These are phyloP conservation scores for Fraxinus xanthoxyloides DNA, from an alignment of 305 asterid species.

Conservation along the genomic window DNA sequence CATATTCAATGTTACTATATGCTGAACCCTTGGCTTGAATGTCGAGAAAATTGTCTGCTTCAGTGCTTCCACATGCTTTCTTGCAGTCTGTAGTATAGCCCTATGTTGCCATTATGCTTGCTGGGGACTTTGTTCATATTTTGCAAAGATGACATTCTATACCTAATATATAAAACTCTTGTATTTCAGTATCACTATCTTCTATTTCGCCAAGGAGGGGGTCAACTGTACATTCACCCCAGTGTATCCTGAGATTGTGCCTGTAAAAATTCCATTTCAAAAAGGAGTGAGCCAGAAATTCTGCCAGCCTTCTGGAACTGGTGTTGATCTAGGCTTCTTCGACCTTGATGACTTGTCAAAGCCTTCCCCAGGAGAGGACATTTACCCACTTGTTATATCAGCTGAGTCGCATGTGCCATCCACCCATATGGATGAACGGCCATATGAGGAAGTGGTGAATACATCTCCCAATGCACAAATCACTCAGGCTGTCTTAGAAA, in stretches of 20 bases:
- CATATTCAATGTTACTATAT: not conserved
- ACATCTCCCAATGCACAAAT: constrained; percentile 67
- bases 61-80: not conserved
- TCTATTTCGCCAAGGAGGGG: constrained; percentile 83
- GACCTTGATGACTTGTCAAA: constrained; percentile 73
- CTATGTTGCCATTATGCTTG: not conserved
- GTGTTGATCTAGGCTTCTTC: constrained; percentile 82
- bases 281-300: constrained; percentile 82
- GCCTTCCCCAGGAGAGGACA: constrained; percentile 62
- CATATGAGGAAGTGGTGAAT: constrained; percentile 26
- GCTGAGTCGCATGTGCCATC: constrained; percentile 53
- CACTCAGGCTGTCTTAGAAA: constrained; percentile 69
- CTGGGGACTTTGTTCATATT: not conserved
- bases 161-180: constrained; percentile 23
- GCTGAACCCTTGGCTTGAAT: not conserved
- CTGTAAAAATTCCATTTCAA: constrained; percentile 61
- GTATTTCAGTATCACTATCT: constrained; percentile 63
- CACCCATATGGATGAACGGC: constrained; percentile 21
- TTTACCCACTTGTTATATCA: constrained; percentile 74
- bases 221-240: constrained; percentile 57
- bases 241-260: constrained; percentile 64
- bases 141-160: constrained; percentile 2
- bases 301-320: constrained; percentile 79
- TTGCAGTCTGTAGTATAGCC: not conserved
- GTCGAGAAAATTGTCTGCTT: not conserved